phyloP scores from a whole-genome alignment of 2,329 filamentous ascomycete species.

The Scortechinia acanthostroma region DNA sequence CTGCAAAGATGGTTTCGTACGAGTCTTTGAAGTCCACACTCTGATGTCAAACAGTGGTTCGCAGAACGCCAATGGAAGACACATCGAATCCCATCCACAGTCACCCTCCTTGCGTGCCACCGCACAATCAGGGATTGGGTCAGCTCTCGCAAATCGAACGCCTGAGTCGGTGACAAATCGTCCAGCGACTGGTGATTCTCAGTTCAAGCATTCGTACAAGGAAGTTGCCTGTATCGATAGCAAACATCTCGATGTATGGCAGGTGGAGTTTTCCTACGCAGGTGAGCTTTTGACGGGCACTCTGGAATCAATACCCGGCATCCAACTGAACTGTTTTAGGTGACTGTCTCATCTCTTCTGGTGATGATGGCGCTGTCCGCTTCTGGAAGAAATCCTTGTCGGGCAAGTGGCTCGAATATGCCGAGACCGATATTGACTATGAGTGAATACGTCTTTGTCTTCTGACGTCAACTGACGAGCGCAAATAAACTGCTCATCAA shows the following conservation, averaged over 20 bases:
- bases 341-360: slow-evolving; percentile 29
- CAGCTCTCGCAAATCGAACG: slow-evolving; percentile 24
- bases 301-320: slow-evolving; percentile 1
- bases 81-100: background rate
- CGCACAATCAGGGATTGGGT: slow-evolving; percentile 28
- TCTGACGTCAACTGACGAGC: too few species aligned
- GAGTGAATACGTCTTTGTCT: slow-evolving; percentile 10
- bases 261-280: slow-evolving; percentile 30
- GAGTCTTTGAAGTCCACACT: slow-evolving; percentile 47
- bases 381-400: slow-evolving; percentile 31
- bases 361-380: slow-evolving; percentile 27
- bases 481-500: too few species aligned
- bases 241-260: slow-evolving; percentile 32
- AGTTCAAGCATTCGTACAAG: slow-evolving; percentile 28
- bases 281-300: slow-evolving; percentile 21
- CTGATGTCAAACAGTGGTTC: background rate
- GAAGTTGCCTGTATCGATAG: slow-evolving; percentile 30
- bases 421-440: slow-evolving; percentile 26
- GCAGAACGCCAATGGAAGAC: background rate
- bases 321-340: slow-evolving; percentile 18
- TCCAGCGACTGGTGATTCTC: slow-evolving; percentile 19
- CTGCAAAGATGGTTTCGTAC: slow-evolving; percentile 56
- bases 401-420: slow-evolving; percentile 32
- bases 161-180: slow-evolving; percentile 15
- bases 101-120: slow-evolving; percentile 9